These are phyloP conservation scores for Gynandropsis gynandra DNA, from an alignment of 345 rosid species.

Conservation along the genomic window DNA sequence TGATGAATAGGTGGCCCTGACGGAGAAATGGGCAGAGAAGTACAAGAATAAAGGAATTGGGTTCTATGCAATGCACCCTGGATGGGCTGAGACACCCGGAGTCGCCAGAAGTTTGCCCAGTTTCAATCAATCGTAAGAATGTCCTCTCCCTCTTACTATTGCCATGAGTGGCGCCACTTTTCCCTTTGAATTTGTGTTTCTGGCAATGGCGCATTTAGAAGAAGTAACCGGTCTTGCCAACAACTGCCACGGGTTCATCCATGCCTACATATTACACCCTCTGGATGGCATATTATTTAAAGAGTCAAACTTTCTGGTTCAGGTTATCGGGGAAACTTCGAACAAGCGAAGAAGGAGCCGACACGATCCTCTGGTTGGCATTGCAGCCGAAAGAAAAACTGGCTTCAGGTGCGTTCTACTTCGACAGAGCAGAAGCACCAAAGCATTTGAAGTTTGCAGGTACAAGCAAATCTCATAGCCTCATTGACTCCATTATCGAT, in stretches of 20 bases:
- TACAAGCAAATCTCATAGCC: slow-evolving; percentile 47
- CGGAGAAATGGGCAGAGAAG: slow-evolving; percentile 70
- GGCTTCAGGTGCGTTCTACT: slow-evolving; percentile 67
- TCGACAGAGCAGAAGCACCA: slow-evolving; percentile 74
- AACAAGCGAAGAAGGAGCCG: slow-evolving; percentile 82
- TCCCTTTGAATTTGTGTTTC: too few species aligned
- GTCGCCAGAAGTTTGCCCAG: slow-evolving; percentile 61
- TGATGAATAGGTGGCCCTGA: slow-evolving; percentile 56
- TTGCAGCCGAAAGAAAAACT: slow-evolving; percentile 74
- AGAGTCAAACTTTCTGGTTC: slow-evolving; percentile 12
- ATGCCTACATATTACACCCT: neutral
- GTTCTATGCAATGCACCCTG: slow-evolving; percentile 93
- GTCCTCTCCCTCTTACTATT: neutral
- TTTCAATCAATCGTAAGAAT: slow-evolving; percentile 46
- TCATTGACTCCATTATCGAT: slow-evolving; percentile 41
- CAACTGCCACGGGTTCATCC: too few species aligned
- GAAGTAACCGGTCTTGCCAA: too few species aligned
- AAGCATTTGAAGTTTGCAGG: slow-evolving; percentile 68
- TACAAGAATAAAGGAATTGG: slow-evolving; percentile 64
- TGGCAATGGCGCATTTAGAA: too few species aligned
- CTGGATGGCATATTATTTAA: neutral
- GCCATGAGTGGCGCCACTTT: too few species aligned
- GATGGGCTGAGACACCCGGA: slow-evolving; percentile 93
- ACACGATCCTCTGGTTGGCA: slow-evolving; percentile 74
- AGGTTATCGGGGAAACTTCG: slow-evolving; percentile 75